These are phyloP conservation scores for Podaxis sp. DNA, from an alignment of 768 basidiomycete species.

Conservation along the genomic window DNA sequence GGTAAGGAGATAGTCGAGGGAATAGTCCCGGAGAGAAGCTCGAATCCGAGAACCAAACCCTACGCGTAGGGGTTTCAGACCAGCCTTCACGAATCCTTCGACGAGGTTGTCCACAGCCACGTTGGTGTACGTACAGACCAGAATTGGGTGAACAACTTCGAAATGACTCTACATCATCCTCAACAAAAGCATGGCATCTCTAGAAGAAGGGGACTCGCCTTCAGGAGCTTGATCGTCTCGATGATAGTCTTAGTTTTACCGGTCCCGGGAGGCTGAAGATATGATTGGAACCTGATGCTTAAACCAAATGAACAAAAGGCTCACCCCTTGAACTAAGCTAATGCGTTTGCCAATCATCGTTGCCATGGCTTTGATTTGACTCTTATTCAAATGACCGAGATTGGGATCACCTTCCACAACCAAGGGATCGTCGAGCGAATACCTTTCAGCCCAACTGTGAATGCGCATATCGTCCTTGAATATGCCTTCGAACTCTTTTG, in stretches of 20 bases:
- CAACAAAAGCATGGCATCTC: neutral
- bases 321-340: conserved; percentile 85
- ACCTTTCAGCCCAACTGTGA: conserved; percentile 77
- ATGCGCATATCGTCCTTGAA: conserved; percentile 77
- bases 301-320: conserved; percentile 24
- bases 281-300: conserved; percentile 10
- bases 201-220: conserved; percentile 40
- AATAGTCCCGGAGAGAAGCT: conserved; percentile 51
- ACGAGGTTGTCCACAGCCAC: conserved; percentile 91
- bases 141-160: conserved; percentile 76
- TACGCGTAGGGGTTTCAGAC: conserved; percentile 75
- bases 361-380: conserved; percentile 82
- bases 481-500: conserved; percentile 37
- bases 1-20: conserved; percentile 63
- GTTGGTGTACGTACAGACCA: conserved; percentile 95
- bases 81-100: conserved; percentile 61
- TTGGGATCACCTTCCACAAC: conserved; percentile 77
- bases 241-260: conserved; percentile 93
- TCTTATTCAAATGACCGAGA: conserved; percentile 61
- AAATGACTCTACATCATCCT: conserved; percentile 59
- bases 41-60: conserved; percentile 65
- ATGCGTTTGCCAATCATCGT: conserved; percentile 80
- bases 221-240: conserved; percentile 79
- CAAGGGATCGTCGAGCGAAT: conserved; percentile 58
- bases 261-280: conserved; percentile 77